Percentiles rank a stretch among this genome's conserved stretches.
Evolutionary conservation across 257 asterid species (phyloP).

Genomic region (Ophiorrhiza pumila): DNA sequence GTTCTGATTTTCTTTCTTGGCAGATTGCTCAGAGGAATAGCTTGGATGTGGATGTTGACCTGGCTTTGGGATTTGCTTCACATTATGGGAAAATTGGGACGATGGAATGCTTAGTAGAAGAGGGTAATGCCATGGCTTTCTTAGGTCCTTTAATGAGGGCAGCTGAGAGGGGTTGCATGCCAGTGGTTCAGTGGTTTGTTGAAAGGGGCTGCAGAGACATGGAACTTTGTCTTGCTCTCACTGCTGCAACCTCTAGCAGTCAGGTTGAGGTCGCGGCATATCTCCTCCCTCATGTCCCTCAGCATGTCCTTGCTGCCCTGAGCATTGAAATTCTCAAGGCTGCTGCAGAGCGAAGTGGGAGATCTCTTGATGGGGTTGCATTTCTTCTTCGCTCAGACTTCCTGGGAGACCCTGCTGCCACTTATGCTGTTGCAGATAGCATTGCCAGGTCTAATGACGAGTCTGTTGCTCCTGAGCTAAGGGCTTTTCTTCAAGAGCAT

Average conservation of each 20-base stretch:
- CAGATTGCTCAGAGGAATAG: slow-evolving; percentile 98
- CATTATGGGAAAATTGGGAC: slow-evolving; percentile 89
- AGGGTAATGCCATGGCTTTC: slow-evolving; percentile 93
- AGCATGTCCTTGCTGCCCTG: slow-evolving; percentile 82
- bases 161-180: slow-evolving; percentile 91
- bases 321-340: slow-evolving; percentile 95
- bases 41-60: slow-evolving; percentile 95
- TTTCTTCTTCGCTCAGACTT: slow-evolving; percentile 85
- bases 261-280: slow-evolving; percentile 76
- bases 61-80: slow-evolving; percentile 94
- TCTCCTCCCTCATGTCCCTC: slow-evolving; percentile 97
- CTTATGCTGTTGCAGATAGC: slow-evolving; percentile 88
- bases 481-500: slow-evolving; percentile 59
- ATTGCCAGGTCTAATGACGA: slow-evolving; percentile 77
- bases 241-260: slow-evolving; percentile 95
- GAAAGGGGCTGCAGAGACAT: slow-evolving; percentile 88
- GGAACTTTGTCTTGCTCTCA: slow-evolving; percentile 96
- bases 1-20: slow-evolving; percentile 12
- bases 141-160: slow-evolving; percentile 98
- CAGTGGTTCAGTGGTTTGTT: slow-evolving; percentile 92
- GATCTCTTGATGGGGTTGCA: slow-evolving; percentile 87
- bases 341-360: slow-evolving; percentile 90
- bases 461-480: slow-evolving; percentile 69
- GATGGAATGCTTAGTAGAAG: slow-evolving; percentile 94
- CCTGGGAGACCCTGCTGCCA: slow-evolving; percentile 73